Conservation (phyloP, 2,329 filamentous ascomycete genomes). For the Ceratocystis ficicola region DNA sequence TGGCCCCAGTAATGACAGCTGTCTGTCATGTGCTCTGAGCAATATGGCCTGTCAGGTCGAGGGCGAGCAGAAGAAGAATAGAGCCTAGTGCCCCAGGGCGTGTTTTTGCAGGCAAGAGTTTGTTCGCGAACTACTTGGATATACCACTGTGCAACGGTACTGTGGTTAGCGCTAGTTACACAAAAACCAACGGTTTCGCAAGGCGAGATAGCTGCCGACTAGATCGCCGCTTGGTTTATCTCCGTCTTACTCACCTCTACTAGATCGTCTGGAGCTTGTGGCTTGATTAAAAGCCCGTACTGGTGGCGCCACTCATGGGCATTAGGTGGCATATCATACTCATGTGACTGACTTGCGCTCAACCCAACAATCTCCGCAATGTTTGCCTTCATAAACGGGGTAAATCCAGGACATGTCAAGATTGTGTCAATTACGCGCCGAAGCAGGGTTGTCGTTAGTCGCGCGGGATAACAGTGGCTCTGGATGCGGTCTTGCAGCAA, state of each 20-base stretch:
- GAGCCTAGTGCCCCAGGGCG: background rate
- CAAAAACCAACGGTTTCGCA: background rate
- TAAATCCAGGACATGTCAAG: slow-evolving; percentile 49
- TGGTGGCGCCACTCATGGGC: slow-evolving; percentile 41
- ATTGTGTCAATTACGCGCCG: slow-evolving; percentile 41
- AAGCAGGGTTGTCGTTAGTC: slow-evolving; percentile 42
- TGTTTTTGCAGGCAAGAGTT: background rate
- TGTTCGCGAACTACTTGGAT: slow-evolving; percentile 14
- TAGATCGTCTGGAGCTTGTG: slow-evolving; percentile 38
- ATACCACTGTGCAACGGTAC: slow-evolving; percentile 14
- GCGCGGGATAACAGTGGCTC: slow-evolving; percentile 31
- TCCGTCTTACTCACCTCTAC: slow-evolving; percentile 38
- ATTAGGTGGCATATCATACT: slow-evolving; percentile 38
- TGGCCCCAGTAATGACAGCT: slow-evolving; percentile 18
- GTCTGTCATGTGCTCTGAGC: slow-evolving; percentile 7
- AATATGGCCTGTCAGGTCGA: background rate
- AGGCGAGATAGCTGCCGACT: background rate
- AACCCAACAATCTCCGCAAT: slow-evolving; percentile 37
- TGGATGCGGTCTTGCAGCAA: slow-evolving; percentile 36
- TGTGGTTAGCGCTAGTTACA: background rate
- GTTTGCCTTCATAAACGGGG: slow-evolving; percentile 48
- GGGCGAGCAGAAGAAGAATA: background rate
- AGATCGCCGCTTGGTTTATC: background rate
- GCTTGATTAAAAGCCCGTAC: slow-evolving; percentile 41
- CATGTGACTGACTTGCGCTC: slow-evolving; percentile 28